A percentile compares a stretch with the other conserved stretches of the same genome.
Conservation (phyloP, 2,329 filamentous ascomycete species). For the Xylariales sp. region DNA sequence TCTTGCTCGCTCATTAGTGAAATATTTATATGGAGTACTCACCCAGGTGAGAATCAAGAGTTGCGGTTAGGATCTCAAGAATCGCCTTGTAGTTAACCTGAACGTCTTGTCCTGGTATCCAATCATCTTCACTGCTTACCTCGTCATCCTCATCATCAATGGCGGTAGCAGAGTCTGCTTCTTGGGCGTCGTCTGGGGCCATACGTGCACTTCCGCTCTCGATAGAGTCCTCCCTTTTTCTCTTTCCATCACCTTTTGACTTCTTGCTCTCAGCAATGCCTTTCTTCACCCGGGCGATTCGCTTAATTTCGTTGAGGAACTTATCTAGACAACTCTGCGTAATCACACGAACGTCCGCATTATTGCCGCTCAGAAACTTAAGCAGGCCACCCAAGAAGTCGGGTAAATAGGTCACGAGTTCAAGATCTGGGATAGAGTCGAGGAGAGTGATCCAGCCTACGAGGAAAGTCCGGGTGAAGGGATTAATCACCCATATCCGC, state of each 20-base stretch:
- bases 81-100: slow-evolving; percentile 94
- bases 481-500: slow-evolving; percentile 92
- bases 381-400: slow-evolving; percentile 91
- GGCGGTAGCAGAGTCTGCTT: slow-evolving; percentile 67
- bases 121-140: slow-evolving; percentile 83
- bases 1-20: slow-evolving; percentile 9
- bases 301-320: slow-evolving; percentile 92
- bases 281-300: slow-evolving; percentile 91
- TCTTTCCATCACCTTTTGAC: slow-evolving; percentile 73
- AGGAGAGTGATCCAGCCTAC: slow-evolving; percentile 96
- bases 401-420: slow-evolving; percentile 91
- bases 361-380: slow-evolving; percentile 91
- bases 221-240: slow-evolving; percentile 75
- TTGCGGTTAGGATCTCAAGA: slow-evolving; percentile 88
- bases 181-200: slow-evolving; percentile 69
- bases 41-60: slow-evolving; percentile 85
- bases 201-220: slow-evolving; percentile 72
- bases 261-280: slow-evolving; percentile 89
- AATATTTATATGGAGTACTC: slow-evolving; percentile 44
- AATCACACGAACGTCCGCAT: slow-evolving; percentile 92
- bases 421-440: slow-evolving; percentile 95
- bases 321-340: slow-evolving; percentile 90
- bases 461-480: slow-evolving; percentile 93
- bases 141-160: slow-evolving; percentile 68
- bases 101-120: slow-evolving; percentile 97